phyloP scores from a whole-genome alignment of 1,139 yeast species.

The Candida labiduridarum region DNA sequence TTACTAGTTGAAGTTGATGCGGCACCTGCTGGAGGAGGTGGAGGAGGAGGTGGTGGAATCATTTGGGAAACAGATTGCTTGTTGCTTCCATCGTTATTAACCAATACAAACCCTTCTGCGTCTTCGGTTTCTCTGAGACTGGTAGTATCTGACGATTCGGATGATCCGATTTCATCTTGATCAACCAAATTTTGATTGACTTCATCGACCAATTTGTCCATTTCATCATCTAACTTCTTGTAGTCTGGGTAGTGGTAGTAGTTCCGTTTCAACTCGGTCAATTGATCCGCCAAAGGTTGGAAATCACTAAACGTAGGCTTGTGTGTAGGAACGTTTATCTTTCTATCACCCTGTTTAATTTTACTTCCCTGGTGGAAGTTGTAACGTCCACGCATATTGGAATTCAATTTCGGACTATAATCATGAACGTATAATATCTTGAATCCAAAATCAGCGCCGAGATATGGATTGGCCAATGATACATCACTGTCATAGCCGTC shows the following conservation, averaged over 20 bases:
- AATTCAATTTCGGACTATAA: conserved; percentile 10
- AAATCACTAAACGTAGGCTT: conserved; percentile 35
- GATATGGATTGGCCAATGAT: conserved; percentile 55
- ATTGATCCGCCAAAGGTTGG: conserved; percentile 28
- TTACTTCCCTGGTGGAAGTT: conserved; percentile 8
- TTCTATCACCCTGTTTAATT: conserved; percentile 9
- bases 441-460: conserved; percentile 54
- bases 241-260: conserved; percentile 35
- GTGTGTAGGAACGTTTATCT: conserved; percentile 31
- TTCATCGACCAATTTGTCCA: conserved; percentile 21
- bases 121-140: conserved; percentile 11
- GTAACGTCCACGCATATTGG: conserved; percentile 13
- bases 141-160: conserved; percentile 13
- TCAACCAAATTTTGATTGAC: conserved; percentile 12
- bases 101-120: conserved; percentile 25
- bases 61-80: conserved; percentile 1
- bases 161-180: conserved; percentile 4
- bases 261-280: conserved; percentile 32
- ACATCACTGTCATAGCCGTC: conserved; percentile 48
- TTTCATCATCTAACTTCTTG: conserved; percentile 20
- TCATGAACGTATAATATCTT: conserved; percentile 40
- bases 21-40: conserved; percentile 8
- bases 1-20: neutral
- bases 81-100: conserved; percentile 16
- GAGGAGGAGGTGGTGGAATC: conserved; percentile 1